phyloP scores from a whole-genome alignment of 31 red algal species.

The Endocladia muricata region DNA sequence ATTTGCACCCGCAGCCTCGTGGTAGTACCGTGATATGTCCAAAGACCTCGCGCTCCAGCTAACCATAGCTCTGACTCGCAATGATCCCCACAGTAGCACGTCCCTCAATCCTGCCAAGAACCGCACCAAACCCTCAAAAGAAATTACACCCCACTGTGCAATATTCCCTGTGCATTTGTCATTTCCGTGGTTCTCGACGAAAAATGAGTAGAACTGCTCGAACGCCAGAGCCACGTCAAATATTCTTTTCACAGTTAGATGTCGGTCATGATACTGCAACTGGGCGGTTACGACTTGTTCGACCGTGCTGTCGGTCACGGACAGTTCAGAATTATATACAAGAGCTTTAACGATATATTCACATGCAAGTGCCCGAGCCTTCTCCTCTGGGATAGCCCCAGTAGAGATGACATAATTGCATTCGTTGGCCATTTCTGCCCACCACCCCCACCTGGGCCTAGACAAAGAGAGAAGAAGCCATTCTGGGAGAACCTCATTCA shows the following conservation, averaged over 20 bases:
- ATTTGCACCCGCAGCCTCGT: constrained; percentile 1
- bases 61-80: neutral
- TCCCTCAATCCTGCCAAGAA: constrained; percentile 5
- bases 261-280: neutral
- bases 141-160: constrained; percentile 14
- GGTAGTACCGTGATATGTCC: constrained; percentile 7
- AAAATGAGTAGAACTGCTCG: constrained; percentile 25
- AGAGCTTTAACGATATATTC: neutral
- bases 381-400: constrained; percentile 2
- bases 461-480: constrained; percentile 4
- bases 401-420: constrained; percentile 18
- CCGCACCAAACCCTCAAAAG: constrained; percentile 6
- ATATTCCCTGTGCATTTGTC: neutral
- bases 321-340: neutral
- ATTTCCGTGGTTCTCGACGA: constrained; percentile 16
- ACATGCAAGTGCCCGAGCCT: constrained; percentile 11
- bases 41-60: constrained; percentile 17
- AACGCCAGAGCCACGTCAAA: constrained; percentile 10
- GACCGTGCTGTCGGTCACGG: neutral
- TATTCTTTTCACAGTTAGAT: neutral
- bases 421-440: constrained; percentile 30
- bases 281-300: neutral
- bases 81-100: neutral
- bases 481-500: neutral
- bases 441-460: neutral